Base-by-base conservation (phyloP, 2,329 filamentous ascomycete species). In the Penicillium italicum region DNA sequence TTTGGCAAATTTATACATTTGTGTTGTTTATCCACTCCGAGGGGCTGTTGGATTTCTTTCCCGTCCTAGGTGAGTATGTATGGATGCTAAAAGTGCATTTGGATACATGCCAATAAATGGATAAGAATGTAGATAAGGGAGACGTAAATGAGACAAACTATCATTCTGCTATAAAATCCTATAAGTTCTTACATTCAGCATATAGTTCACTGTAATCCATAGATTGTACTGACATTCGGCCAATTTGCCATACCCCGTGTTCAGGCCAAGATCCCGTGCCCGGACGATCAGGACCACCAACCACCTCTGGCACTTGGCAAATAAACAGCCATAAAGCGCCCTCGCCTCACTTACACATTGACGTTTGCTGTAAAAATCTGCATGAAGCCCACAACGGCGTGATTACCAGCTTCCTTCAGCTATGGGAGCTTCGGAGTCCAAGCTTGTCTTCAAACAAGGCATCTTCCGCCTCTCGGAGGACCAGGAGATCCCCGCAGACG, bases 391-490 rank as follows among this genome's bases (percentile, higher is more conserved):
- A 52, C 46, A 56, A 41, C 49, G 50, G 57, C 54, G 58, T 70
- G 61, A 72, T 61, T 34, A 46, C 12, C 54, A 56, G 58, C 61
- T 60, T 58, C 63, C 59, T 64, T 67, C 63, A 71, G 59, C 69
- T 54, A 99, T 99, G 94, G 94, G 94, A 76, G 93, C 93, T 72
- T 97, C 93, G 77, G 93, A 97, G 79, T 97, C 93, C 69, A 97
- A 97, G 83, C 86, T 97, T 72, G 91, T 93, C 72, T 97, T 99
- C 83, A 97, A 97, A 78, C 90, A 96, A 77, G 93, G 92, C 77
- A 96, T 97, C 79, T 97, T 97, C 80, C 86, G 89, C 71, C 85
- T 99, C 57, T 94, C 91, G n/a, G 91, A 96, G 74, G 89, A 96
- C 73, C 86, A 87, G 63, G 82, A 89, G 72, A 97, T 97, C 70